A percentile compares a stretch with the other conserved stretches of the same genome.
phyloP scores from a whole-genome alignment of 352 stramenopile species.

The Globisporangium uncinulatum region DNA sequence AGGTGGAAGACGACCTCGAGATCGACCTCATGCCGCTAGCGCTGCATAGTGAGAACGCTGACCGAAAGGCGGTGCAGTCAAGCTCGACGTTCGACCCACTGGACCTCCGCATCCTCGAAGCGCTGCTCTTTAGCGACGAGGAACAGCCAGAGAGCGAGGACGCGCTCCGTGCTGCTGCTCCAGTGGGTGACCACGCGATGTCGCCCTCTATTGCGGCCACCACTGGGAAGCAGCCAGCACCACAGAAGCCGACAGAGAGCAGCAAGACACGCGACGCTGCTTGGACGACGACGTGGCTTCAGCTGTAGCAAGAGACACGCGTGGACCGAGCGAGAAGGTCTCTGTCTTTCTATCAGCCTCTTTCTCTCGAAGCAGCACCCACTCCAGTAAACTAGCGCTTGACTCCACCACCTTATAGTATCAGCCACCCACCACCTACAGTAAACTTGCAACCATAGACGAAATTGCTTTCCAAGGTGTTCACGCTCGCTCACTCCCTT shows the following conservation, averaged over 20 bases:
- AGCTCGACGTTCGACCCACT: conserved; percentile 32
- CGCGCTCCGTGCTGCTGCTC: background rate
- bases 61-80: conserved; percentile 1
- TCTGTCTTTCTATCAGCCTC: background rate
- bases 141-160: conserved; percentile 22
- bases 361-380: background rate
- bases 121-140: conserved; percentile 49
- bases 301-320: background rate
- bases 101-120: conserved; percentile 48
- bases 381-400: background rate
- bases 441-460: background rate
- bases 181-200: background rate
- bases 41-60: conserved; percentile 20
- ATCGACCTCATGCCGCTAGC: conserved; percentile 22
- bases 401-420: background rate
- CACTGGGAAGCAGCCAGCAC: background rate
- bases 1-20: conserved; percentile 17
- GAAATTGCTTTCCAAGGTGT: background rate
- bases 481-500: background rate
- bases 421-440: no score
- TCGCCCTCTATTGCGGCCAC: conserved; percentile 1
- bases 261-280: background rate
- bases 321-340: background rate
- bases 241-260: no score
- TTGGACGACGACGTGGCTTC: background rate